These are phyloP conservation scores for Exophiala sp. DNA, from an alignment of 2,329 filamentous ascomycete genomes.

Conservation along the genomic window DNA sequence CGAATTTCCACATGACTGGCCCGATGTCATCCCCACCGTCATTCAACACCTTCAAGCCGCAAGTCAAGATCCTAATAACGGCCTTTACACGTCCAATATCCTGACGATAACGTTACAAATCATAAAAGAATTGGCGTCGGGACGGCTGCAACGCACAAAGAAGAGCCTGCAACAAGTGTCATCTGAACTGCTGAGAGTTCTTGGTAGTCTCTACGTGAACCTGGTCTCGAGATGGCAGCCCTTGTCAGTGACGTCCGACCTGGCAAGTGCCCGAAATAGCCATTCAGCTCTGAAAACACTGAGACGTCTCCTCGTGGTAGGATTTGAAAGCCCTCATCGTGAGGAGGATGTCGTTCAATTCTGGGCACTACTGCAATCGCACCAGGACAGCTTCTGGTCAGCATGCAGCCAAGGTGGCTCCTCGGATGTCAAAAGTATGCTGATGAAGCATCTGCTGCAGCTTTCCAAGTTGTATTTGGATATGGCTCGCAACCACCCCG, in stretches of 20 bases:
- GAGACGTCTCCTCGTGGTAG: slow-evolving; percentile 71
- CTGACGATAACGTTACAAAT: slow-evolving; percentile 63
- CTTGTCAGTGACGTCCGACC: slow-evolving; percentile 50
- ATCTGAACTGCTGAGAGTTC: slow-evolving; percentile 76
- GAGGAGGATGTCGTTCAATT: slow-evolving; percentile 72
- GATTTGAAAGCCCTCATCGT: slow-evolving; percentile 80
- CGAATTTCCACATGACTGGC: slow-evolving; percentile 87
- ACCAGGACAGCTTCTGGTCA: slow-evolving; percentile 72
- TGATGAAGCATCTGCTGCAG: slow-evolving; percentile 86
- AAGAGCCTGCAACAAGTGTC: slow-evolving; percentile 72
- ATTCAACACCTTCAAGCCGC: slow-evolving; percentile 35
- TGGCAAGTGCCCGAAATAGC: slow-evolving; percentile 66
- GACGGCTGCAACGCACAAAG: slow-evolving; percentile 69
- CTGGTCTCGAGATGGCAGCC: slow-evolving; percentile 59
- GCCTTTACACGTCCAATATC: slow-evolving; percentile 23
- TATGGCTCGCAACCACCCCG: slow-evolving; percentile 75
- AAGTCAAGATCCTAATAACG: slow-evolving; percentile 8
- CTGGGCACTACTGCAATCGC: slow-evolving; percentile 73
- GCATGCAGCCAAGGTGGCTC: slow-evolving; percentile 55
- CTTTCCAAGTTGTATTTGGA: slow-evolving; percentile 88
- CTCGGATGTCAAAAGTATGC: slow-evolving; percentile 54
- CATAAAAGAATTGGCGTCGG: slow-evolving; percentile 85
- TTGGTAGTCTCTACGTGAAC: slow-evolving; percentile 73
- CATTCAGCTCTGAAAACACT: slow-evolving; percentile 67
- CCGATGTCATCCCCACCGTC: slow-evolving; percentile 36